Conservation (phyloP, 257 asterid species). For the Nicotiana noctiflora region DNA sequence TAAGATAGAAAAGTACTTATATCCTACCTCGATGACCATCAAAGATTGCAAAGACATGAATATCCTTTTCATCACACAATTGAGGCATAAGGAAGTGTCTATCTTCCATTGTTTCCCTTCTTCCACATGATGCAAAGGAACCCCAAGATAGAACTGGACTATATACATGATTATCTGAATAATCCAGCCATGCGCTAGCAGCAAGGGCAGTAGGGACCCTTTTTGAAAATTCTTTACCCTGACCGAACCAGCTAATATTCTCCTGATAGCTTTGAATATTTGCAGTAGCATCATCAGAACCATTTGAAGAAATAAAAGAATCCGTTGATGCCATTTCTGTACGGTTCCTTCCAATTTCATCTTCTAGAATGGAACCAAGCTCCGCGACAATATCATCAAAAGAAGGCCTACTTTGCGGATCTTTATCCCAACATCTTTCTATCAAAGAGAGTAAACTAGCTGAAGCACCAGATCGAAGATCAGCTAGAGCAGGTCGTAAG, state of each 20-base stretch:
- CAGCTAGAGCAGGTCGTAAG: slow-evolving; percentile 78
- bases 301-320: slow-evolving; percentile 18
- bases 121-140: slow-evolving; percentile 86
- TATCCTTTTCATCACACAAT: slow-evolving; percentile 38
- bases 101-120: slow-evolving; percentile 97
- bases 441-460: slow-evolving; percentile 51
- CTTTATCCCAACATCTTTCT: slow-evolving; percentile 69
- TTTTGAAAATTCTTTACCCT: slow-evolving; percentile 45
- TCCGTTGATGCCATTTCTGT: slow-evolving; percentile 14
- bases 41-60: slow-evolving; percentile 77
- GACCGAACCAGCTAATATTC: slow-evolving; percentile 64
- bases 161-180: slow-evolving; percentile 42
- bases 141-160: slow-evolving; percentile 79
- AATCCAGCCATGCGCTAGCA: slow-evolving; percentile 28
- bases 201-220: slow-evolving; percentile 30
- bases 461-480: slow-evolving; percentile 42
- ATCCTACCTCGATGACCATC: slow-evolving; percentile 97
- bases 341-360: slow-evolving; percentile 17
- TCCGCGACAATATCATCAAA: slow-evolving; percentile 59
- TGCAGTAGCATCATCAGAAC: slow-evolving; percentile 16
- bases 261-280: slow-evolving; percentile 44
- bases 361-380: slow-evolving; percentile 40
- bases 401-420: slow-evolving; percentile 68
- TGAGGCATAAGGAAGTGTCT: slow-evolving; percentile 64
- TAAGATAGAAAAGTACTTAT: not conserved